Percentiles rank a stretch among this genome's conserved stretches.
These are phyloP conservation scores for Xerocomellus chrysenteron DNA, from an alignment of 768 basidiomycete genomes.

Conservation along the genomic window DNA sequence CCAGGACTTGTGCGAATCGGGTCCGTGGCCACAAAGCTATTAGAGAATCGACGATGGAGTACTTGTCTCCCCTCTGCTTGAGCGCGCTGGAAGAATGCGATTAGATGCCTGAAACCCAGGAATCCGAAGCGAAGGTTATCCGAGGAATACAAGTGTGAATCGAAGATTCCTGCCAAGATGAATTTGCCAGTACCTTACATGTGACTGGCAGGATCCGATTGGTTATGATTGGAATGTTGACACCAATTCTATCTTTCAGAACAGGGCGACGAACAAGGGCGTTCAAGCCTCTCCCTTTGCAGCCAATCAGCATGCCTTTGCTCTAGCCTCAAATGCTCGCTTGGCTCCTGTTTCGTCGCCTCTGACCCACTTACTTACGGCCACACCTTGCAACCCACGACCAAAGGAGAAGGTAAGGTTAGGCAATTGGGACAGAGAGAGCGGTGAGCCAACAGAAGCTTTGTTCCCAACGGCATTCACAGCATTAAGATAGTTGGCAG, in stretches of 20 bases:
- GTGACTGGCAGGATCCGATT: background rate
- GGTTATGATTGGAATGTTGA: background rate
- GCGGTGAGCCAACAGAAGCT: constrained; percentile 29
- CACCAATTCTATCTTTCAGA: background rate
- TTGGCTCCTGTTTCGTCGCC: constrained; percentile 44
- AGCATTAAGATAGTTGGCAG: constrained; percentile 42
- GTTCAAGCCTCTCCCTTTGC: constrained; percentile 34
- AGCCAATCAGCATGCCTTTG: constrained; percentile 43
- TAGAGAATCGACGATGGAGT: too few species aligned
- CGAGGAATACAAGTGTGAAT: background rate
- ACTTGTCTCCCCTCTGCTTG: background rate
- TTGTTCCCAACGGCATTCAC: constrained; percentile 41
- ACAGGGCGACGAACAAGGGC: background rate
- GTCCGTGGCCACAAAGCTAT: background rate
- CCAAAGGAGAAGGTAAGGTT: constrained; percentile 51
- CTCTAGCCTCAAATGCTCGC: constrained; percentile 41
- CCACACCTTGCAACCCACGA: constrained; percentile 48
- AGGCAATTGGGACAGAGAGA: constrained; percentile 39
- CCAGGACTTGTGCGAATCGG: background rate
- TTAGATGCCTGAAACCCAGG: background rate
- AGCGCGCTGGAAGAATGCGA: background rate
- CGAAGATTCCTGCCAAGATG: background rate
- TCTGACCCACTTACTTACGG: constrained; percentile 45
- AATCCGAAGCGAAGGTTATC: too few species aligned
- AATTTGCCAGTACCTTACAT: background rate